Base-by-base conservation (phyloP, 2,329 filamentous ascomycete species). In the Phaeoacremonium minimum region DNA sequence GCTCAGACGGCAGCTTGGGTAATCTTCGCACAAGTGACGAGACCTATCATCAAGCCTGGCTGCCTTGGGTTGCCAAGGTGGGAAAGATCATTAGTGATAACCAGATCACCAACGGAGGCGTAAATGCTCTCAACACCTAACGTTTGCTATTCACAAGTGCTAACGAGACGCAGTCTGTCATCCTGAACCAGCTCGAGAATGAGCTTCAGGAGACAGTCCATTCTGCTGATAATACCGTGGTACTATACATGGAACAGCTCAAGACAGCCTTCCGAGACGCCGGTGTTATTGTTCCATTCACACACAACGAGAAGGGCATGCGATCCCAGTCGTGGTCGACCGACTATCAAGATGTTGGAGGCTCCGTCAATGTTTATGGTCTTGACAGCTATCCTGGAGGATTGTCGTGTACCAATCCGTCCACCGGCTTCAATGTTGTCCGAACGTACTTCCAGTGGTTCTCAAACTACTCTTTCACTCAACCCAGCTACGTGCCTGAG, bases 401-500 rank as follows among this genome's bases (percentile, higher is more conserved):
- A 0, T 45, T 70, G 8, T 68, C 66, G 7, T 76, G 73, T 47
- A 71, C 65, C 2, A 71, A 75, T 36, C 58, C 58, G 1, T 53
- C 68, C 30, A 55, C 58, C 6, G 72, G 70, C 1, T 76, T 74
- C 46, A 67, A 57, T 18, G 51, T 75, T 2, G 61, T 72, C 4
- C 63, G 71, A 17, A 74, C 63, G 5, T 79, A 77, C 45, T 70
- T 71, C 41, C 65, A 76, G 43, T 77, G 72, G 70, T 78, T 78
- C 43, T 60, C 66, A n/a, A 69, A 72, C 28, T 73, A 73, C 37
- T 71, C 71, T 0, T 68, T 55, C 32, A 73, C 71, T 2, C 73
- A 77, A 45, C 74, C 73, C 2, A 61, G 63, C 32, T 75, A 64
- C 38, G 48, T 77, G 1, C 64, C 73, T 5, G 74, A 75, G 46